Base-by-base conservation (phyloP, 2,329 filamentous ascomycete genomes). In the Alternaria rosae region DNA sequence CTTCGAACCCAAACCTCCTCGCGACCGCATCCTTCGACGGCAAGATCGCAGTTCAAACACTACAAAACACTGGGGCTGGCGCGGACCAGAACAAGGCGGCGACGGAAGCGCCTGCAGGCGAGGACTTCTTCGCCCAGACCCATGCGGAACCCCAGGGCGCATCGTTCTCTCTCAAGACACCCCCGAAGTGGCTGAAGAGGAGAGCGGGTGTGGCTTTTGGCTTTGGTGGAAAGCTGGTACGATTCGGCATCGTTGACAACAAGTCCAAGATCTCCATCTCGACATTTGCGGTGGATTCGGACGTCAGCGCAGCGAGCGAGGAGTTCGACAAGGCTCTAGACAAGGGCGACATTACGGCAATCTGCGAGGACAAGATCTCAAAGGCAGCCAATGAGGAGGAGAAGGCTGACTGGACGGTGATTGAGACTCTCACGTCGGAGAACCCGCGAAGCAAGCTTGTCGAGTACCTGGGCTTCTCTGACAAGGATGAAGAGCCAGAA, bases 1-100 rank as follows among this genome's bases (percentile, higher is more conserved):
- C 95, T 28, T 89, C 92, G 70, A 97, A 99, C 79, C 94, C 95
- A 11, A 92, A 90, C 76, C 85, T 99, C 60, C 92, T 94, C 52
- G 96, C 96, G 17, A 98, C 95, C 17, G 95, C 96, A 10, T 97
- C 94, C 3, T 98, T 98, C 70, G 95, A 99, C 76, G 95, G 96
- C 71, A 97, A 96, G 81, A 97, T 99, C 66, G 90, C 92, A 2
- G 85, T 99, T 45, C 94, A 97, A 78, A 97, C 94, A 1, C 86
- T 97, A 42, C 95, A 99, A 76, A 97, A 95, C 80, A 97, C 94
- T 32, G 96, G 95, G 77, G 87, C 90, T 11, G 88, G 92, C 59
- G 85, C 86, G n/a, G 86, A 90, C 1, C 88, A 93, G 78, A 83
- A 85, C 43, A 78, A 77, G 53, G 63, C 74, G 5, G 81, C 83